These are phyloP conservation scores for Fusarium odoratissimum DNA, from an alignment of 2,329 filamentous ascomycete genomes.

Conservation along the genomic window DNA sequence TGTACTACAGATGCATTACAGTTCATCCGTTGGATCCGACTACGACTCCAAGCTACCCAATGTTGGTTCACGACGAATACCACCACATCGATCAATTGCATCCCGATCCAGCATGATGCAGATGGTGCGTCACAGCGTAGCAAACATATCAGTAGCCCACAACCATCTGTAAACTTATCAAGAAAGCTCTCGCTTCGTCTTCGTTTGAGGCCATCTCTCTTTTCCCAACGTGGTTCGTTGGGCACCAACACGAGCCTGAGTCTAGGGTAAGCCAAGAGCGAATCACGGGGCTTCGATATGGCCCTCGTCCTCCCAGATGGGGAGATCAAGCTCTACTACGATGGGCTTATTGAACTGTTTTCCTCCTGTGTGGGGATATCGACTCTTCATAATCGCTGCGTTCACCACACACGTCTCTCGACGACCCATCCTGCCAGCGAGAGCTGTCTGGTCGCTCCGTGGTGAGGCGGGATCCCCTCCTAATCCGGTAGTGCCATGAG, in stretches of 20 bases:
- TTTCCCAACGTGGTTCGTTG: constrained; percentile 28
- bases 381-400: constrained; percentile 77
- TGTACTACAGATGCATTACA: constrained; percentile 9
- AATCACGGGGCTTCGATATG: constrained; percentile 18
- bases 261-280: constrained; percentile 32
- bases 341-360: constrained; percentile 82
- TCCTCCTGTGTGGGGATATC: constrained; percentile 70
- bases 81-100: not conserved
- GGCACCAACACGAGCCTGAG: constrained; percentile 38
- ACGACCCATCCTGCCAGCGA: constrained; percentile 58
- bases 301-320: constrained; percentile 55
- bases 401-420: constrained; percentile 84
- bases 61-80: constrained; percentile 10
- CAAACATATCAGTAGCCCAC: constrained; percentile 4
- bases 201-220: constrained; percentile 16
- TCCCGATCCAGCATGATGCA: constrained; percentile 28
- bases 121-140: constrained; percentile 19
- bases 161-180: constrained; percentile 4
- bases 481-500: constrained; percentile 47
- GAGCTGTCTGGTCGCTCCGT: constrained; percentile 55
- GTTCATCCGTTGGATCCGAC: constrained; percentile 19
- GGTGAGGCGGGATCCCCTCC: constrained; percentile 56
- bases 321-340: constrained; percentile 83
- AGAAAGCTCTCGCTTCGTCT: constrained; percentile 12
- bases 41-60: not conserved